Evolutionary conservation across 495 filamentous ascomycete species (phyloP).

Genomic region (Delitschia confertaspora): DNA sequence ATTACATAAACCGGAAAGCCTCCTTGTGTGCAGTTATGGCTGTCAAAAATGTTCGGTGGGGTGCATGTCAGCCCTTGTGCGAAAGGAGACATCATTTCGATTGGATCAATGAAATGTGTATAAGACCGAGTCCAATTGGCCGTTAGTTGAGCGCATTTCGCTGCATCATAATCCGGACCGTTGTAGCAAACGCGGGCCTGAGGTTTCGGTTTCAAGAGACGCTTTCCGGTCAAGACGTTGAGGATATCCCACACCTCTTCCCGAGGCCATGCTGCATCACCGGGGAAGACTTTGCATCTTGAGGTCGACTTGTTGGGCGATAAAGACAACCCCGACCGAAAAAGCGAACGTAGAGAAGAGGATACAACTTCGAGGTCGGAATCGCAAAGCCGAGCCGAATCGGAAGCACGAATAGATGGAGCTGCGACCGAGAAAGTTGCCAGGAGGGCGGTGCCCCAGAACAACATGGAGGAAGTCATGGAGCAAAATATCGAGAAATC

Average conservation of each 20-base stretch:
- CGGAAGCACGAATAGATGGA: not conserved
- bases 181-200: conserved; percentile 22
- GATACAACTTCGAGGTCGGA: conserved; percentile 6
- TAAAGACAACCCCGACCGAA: not conserved
- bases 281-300: conserved; percentile 21
- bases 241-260: conserved; percentile 15
- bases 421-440: conserved; percentile 4
- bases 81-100: conserved; percentile 20
- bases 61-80: conserved; percentile 24
- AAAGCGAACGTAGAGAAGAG: not conserved
- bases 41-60: conserved; percentile 14
- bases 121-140: conserved; percentile 13
- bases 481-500: too few species aligned
- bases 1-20: conserved; percentile 53
- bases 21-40: conserved; percentile 44
- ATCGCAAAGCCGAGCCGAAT: not conserved
- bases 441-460: conserved; percentile 10
- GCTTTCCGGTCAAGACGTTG: conserved; percentile 14
- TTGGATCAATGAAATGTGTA: conserved; percentile 15
- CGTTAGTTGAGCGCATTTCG: conserved; percentile 16
- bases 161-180: conserved; percentile 12
- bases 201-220: conserved; percentile 13
- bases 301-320: not conserved
- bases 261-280: conserved; percentile 18
- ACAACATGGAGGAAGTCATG: too few species aligned